These are phyloP conservation scores for Gomphus bonarii DNA, from an alignment of 1,284 basidiomycete species.

Conservation along the genomic window DNA sequence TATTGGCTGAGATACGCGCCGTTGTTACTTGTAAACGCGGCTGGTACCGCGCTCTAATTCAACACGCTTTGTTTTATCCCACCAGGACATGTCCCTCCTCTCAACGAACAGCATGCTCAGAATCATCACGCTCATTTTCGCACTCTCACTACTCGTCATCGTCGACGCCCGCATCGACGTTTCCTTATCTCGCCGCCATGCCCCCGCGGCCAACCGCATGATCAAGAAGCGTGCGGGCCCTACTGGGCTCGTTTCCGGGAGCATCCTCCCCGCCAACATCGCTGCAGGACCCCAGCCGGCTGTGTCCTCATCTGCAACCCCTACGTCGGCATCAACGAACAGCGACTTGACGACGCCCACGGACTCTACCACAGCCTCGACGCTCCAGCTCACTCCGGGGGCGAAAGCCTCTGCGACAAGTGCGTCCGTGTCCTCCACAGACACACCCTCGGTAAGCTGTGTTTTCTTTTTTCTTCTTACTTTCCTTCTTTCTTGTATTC, in stretches of 20 bases:
- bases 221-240: slow-evolving; percentile 45
- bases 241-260: neutral
- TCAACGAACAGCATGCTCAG: neutral
- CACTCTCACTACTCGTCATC: slow-evolving; percentile 38
- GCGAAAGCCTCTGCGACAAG: neutral
- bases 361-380: no score
- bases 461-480: no score
- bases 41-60: neutral
- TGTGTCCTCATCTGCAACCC: neutral
- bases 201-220: slow-evolving; percentile 50
- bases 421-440: neutral
- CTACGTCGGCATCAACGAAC: neutral
- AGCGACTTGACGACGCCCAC: neutral
- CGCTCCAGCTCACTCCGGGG: no score
- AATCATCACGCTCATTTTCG: slow-evolving; percentile 50
- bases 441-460: neutral
- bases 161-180: slow-evolving; percentile 29
- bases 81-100: neutral
- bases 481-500: no score
- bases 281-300: neutral
- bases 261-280: neutral
- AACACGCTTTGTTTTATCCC: no score
- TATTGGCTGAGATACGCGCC: neutral
- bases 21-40: neutral
- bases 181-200: slow-evolving; percentile 26